Conservation (phyloP, 257 asterid genomes). For the Gynochthodes officinalis region DNA sequence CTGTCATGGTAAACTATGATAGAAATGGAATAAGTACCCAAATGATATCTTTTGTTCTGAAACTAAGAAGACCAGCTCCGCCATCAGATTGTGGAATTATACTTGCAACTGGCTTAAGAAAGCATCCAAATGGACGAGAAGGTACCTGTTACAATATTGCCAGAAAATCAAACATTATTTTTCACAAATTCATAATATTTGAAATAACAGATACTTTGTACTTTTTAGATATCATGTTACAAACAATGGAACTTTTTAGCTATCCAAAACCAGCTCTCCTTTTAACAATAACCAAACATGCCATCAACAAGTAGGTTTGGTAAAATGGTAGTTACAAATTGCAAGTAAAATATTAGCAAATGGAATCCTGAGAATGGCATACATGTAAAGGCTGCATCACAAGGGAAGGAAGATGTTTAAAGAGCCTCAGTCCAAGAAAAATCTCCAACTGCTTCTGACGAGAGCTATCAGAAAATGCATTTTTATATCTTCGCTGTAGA, state of each 20-base stretch:
- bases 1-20: neutral
- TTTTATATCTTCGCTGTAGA: constrained; percentile 92
- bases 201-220: neutral
- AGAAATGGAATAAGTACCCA: constrained; percentile 53
- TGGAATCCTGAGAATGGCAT: constrained; percentile 30
- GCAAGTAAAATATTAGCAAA: neutral
- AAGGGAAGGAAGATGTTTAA: constrained; percentile 91
- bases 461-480: constrained; percentile 93
- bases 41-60: constrained; percentile 75
- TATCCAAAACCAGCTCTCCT: neutral
- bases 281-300: neutral
- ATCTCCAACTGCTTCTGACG: constrained; percentile 97
- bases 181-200: neutral
- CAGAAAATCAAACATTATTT: constrained; percentile 28
- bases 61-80: constrained; percentile 85
- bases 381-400: constrained; percentile 69
- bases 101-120: constrained; percentile 91
- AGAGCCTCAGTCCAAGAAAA: constrained; percentile 85
- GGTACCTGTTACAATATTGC: constrained; percentile 59
- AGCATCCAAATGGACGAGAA: constrained; percentile 91
- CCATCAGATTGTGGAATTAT: constrained; percentile 79
- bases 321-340: neutral
- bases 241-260: neutral
- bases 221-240: neutral
- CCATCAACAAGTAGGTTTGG: constrained; percentile 3